Percentiles rank a stretch among this genome's conserved stretches.
Conservation (phyloP, 2,329 filamentous ascomycete species). For the Xylaria hypoxylon region DNA sequence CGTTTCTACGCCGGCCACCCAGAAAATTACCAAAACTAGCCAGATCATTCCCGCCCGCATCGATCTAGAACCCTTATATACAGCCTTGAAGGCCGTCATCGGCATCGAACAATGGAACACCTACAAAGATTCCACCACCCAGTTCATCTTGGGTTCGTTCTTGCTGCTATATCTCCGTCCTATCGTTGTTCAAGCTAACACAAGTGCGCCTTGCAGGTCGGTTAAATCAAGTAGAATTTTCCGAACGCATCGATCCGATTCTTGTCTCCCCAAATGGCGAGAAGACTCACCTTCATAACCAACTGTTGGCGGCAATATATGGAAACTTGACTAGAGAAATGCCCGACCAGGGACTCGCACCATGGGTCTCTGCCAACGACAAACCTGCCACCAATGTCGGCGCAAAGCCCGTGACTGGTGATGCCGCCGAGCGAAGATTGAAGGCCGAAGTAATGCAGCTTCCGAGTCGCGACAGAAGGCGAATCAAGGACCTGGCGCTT, state of each 20-base stretch:
- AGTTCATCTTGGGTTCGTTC: slow-evolving; percentile 71
- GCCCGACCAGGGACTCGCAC: slow-evolving; percentile 74
- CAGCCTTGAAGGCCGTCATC: slow-evolving; percentile 69
- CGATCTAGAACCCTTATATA: slow-evolving; percentile 74
- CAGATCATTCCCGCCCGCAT: slow-evolving; percentile 74
- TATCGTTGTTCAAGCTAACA: slow-evolving; percentile 47
- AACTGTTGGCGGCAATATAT: slow-evolving; percentile 74
- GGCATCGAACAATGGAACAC: slow-evolving; percentile 70
- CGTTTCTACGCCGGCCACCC: slow-evolving; percentile 61
- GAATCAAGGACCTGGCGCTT: slow-evolving; percentile 72
- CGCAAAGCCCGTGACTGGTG: slow-evolving; percentile 72
- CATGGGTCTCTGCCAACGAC: slow-evolving; percentile 78
- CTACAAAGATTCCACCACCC: slow-evolving; percentile 72
- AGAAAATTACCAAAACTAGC: slow-evolving; percentile 68
- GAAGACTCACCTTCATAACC: slow-evolving; percentile 74
- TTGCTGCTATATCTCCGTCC: neutral
- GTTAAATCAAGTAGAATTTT: slow-evolving; percentile 71
- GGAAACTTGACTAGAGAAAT: slow-evolving; percentile 77
- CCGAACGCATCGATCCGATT: slow-evolving; percentile 69
- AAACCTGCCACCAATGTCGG: slow-evolving; percentile 69
- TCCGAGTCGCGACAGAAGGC: slow-evolving; percentile 72
- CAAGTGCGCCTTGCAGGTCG: slow-evolving; percentile 59
- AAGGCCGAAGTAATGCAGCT: slow-evolving; percentile 79
- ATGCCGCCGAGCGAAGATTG: slow-evolving; percentile 72
- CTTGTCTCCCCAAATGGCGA: slow-evolving; percentile 68